Base-by-base conservation (phyloP, 805 yeast genomes). In the Saccharomycodes ludwigii region DNA sequence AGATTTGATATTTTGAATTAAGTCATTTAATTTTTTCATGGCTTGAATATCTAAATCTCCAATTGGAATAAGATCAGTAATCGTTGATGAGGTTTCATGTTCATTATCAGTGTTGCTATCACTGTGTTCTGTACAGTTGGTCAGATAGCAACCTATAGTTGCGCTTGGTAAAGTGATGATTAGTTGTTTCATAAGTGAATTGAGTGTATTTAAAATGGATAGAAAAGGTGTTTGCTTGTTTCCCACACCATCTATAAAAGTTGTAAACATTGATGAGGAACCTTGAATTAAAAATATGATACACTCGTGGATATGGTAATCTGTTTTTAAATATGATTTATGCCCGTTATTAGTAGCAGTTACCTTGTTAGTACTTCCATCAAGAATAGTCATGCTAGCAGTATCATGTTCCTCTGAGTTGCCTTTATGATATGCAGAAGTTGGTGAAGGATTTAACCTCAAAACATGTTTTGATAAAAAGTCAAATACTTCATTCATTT, bases 111-210 rank as follows among this genome's bases (percentile, higher is more conserved):
- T 73, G 10, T 46, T 39, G n/a, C 57, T 50, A 31, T 53, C 41
- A 18, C 52, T 55, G 1, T 63, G 54, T 33, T 33, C 58, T 31
- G 40, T 44, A 51, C 69, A 68, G 46, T 68, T 72, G 54, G 69
- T 72, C 11, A 79, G 47, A 44, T 75, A 70, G 29, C 85, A 68
- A 0, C 95, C 96, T 17, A 83, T 59, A 0, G 83, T 86, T 2
- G 88, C 77, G 27, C 63, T 61, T 1, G 85, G 82, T 23, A 71
- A 54, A 0, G 77, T 64, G 21, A 79, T 71, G 2, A 79, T 71
- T 35, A 82, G 58, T 30, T 73, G 76, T 3, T 76, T 62, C 56
- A 84, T 68, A 21, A 83, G 56, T n/a, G 70, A 73, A 32, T 66
- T 59, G 5, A 81, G 59, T 2, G 79, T 65, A 10, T 62, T 61